These are phyloP conservation scores for Inosperma sp. DNA, from an alignment of 768 basidiomycete species.

Conservation along the genomic window DNA sequence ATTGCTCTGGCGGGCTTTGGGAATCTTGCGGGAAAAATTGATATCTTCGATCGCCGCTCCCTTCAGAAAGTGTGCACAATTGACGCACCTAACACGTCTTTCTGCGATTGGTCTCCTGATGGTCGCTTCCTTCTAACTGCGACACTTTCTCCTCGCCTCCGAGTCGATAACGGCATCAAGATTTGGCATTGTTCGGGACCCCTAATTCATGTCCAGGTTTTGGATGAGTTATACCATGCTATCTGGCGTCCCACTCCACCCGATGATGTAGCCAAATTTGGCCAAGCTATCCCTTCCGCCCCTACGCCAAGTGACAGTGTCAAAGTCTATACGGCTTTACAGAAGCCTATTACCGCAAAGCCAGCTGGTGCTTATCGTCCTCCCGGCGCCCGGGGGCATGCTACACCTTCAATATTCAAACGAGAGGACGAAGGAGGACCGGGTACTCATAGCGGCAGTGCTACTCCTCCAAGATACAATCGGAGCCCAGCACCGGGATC, in stretches of 20 bases:
- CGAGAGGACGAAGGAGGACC: conserved; percentile 85
- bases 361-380: conserved; percentile 89
- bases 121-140: conserved; percentile 92
- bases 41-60: conserved; percentile 85
- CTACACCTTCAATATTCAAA: conserved; percentile 85
- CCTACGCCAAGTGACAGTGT: conserved; percentile 64
- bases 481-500: conserved; percentile 55
- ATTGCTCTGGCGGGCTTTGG: conserved; percentile 93
- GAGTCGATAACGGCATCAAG: conserved; percentile 97
- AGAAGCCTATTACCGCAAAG: conserved; percentile 56
- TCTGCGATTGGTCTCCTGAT: conserved; percentile 94
- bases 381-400: conserved; percentile 85
- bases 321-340: conserved; percentile 39
- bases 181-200: conserved; percentile 90
- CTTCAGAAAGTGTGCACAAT: conserved; percentile 74
- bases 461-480: conserved; percentile 62
- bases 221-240: conserved; percentile 89
- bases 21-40: conserved; percentile 91
- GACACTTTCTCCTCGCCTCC: conserved; percentile 88
- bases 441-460: conserved; percentile 44
- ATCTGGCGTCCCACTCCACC: conserved; percentile 75
- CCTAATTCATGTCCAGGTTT: conserved; percentile 75
- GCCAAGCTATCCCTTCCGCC: conserved; percentile 57
- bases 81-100: conserved; percentile 89
- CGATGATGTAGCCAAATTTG: conserved; percentile 65